A percentile compares a stretch with the other conserved stretches of the same genome.
Conservation (phyloP, 2,329 filamentous ascomycete species). For the Graphilbum fragrans region DNA sequence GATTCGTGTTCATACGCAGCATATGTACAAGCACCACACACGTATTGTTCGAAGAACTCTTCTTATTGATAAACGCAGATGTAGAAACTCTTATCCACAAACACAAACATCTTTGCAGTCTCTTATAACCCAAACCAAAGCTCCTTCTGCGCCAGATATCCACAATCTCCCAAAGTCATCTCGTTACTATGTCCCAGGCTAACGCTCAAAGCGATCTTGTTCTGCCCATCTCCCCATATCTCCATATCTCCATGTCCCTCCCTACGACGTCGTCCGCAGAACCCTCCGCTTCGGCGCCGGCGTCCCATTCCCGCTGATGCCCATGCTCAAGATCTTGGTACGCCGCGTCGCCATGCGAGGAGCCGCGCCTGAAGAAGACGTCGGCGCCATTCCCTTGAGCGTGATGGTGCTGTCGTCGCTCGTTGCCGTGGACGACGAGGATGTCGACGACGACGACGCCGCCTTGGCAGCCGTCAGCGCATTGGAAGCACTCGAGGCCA, state of each 20-base stretch:
- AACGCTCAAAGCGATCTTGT: no score
- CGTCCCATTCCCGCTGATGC: slow-evolving; percentile 11
- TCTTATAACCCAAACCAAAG: no score
- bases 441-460: not conserved
- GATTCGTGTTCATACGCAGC: no score
- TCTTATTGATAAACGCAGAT: no score
- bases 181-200: no score
- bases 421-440: not conserved
- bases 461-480: slow-evolving; percentile 1
- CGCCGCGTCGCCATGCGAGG: slow-evolving; percentile 9
- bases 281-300: slow-evolving; percentile 11
- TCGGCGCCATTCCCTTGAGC: not conserved
- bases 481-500: slow-evolving; percentile 1
- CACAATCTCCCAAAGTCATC: no score
- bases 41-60: no score
- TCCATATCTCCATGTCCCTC: not conserved
- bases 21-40: no score
- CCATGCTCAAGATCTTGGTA: slow-evolving; percentile 9
- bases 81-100: no score
- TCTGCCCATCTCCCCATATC: not conserved
- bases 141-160: no score
- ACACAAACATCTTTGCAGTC: no score
- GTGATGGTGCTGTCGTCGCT: no score
- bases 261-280: not conserved
- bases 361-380: not conserved